These are phyloP conservation scores for Pyrenophora seminiperda DNA, from an alignment of 2,329 filamentous ascomycete genomes.

Conservation along the genomic window DNA sequence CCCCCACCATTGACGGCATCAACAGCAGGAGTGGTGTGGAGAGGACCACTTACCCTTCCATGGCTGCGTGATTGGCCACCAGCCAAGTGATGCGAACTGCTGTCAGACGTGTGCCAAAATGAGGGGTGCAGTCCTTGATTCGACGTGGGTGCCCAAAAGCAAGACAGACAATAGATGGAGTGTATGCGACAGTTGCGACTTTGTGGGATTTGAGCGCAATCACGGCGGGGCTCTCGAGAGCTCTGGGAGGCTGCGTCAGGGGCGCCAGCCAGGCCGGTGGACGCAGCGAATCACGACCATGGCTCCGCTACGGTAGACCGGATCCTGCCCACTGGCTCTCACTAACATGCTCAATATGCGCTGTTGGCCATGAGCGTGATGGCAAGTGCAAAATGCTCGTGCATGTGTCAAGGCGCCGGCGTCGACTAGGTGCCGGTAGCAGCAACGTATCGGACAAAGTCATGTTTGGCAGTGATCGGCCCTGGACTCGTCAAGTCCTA, in stretches of 20 bases:
- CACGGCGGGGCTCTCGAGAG: slow-evolving; percentile 14
- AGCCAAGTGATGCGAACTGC: slow-evolving; percentile 8
- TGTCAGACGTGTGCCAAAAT: neutral
- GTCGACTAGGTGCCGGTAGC: neutral
- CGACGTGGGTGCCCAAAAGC: no score
- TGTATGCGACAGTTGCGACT: neutral
- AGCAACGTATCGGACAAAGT: neutral
- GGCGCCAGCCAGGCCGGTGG: slow-evolving; percentile 6
- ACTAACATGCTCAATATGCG: no score
- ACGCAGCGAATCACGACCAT: slow-evolving; percentile 15
- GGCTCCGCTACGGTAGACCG: slow-evolving; percentile 5
- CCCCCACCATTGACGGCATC: slow-evolving; percentile 4
- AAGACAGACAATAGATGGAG: no score
- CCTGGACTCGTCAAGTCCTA: no score
- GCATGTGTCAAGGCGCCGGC: slow-evolving; percentile 2
- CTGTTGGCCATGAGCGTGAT: no score
- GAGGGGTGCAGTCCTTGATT: neutral
- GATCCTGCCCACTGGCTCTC: neutral
- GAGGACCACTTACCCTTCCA: slow-evolving; percentile 42
- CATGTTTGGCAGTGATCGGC: no score
- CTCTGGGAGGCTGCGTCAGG: slow-evolving; percentile 16
- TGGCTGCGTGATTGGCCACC: slow-evolving; percentile 26
- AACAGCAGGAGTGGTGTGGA: slow-evolving; percentile 16
- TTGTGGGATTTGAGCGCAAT: slow-evolving; percentile 2
- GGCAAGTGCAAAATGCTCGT: slow-evolving; percentile 1